Percentiles rank a stretch among this genome's conserved stretches.
Evolutionary conservation across 768 basidiomycete genomes (phyloP).

Genomic region (Thelephora aurantiotincta): DNA sequence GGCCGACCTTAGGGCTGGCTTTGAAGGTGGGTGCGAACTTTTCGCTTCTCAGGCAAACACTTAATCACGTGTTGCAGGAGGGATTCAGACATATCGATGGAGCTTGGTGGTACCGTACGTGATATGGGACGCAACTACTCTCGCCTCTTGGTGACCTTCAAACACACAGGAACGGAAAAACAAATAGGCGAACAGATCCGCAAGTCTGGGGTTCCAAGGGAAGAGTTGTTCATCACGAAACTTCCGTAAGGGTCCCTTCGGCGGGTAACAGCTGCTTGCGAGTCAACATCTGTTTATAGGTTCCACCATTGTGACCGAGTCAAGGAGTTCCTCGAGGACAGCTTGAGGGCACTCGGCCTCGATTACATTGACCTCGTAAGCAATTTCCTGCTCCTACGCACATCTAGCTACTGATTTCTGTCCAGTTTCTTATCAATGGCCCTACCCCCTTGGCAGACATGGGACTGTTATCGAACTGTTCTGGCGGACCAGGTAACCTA

Average conservation of each 20-base stretch:
- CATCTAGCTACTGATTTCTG: constrained; percentile 13
- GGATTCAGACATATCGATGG: too few species aligned
- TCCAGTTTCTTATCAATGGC: not conserved
- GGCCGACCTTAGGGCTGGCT: constrained; percentile 26
- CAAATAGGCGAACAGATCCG: constrained; percentile 14
- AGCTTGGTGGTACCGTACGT: constrained; percentile 16
- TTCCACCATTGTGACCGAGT: constrained; percentile 22
- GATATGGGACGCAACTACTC: too few species aligned
- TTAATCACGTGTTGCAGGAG: constrained; percentile 4
- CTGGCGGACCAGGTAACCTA: constrained; percentile 1
- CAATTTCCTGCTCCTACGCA: constrained; percentile 23
- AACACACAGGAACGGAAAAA: not conserved
- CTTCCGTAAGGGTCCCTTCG: constrained; percentile 8
- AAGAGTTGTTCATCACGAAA: constrained; percentile 16
- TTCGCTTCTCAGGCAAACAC: not conserved
- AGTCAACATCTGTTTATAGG: constrained; percentile 13
- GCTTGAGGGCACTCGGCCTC: too few species aligned
- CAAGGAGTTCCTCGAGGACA: constrained; percentile 16
- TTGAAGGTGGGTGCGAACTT: too few species aligned
- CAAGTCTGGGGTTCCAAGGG: constrained; percentile 32
- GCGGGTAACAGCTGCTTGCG: constrained; percentile 13
- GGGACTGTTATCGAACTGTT: not conserved
- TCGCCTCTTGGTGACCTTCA: too few species aligned
- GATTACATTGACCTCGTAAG: constrained; percentile 29
- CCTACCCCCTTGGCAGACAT: not conserved